Percentiles rank a stretch among this genome's conserved stretches.
These are phyloP conservation scores for Lonicera japonica DNA, from an alignment of 129 eudicot species.

Conservation along the genomic window DNA sequence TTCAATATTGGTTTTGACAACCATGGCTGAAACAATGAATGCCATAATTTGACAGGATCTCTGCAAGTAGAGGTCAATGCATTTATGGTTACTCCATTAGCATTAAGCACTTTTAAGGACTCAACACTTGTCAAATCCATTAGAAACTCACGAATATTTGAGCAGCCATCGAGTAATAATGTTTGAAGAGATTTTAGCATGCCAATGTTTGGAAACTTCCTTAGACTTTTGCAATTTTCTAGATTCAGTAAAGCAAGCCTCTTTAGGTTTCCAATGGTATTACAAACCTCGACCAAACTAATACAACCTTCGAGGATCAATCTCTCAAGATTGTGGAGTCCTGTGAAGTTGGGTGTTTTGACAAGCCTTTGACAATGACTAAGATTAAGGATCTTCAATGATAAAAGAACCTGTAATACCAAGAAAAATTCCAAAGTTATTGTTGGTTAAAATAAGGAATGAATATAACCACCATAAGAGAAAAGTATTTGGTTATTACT, in stretches of 20 bases:
- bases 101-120: no score
- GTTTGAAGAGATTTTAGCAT: constrained; percentile 9
- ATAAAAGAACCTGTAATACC: constrained; percentile 8
- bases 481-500: background rate
- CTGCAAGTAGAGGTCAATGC: no score
- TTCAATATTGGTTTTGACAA: no score
- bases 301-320: constrained; percentile 3
- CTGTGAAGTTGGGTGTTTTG: background rate
- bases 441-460: background rate
- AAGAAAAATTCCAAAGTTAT: background rate
- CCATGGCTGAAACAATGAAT: no score
- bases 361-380: background rate
- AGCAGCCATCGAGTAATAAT: constrained; percentile 9
- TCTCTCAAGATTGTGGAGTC: constrained; percentile 2
- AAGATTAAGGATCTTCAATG: constrained; percentile 15
- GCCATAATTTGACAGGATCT: no score
- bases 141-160: background rate
- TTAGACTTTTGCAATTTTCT: constrained; percentile 10
- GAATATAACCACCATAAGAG: background rate
- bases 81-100: no score
- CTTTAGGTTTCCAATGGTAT: constrained; percentile 5
- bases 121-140: no score
- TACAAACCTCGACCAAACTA: background rate
- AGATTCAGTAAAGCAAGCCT: constrained; percentile 13
- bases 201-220: constrained; percentile 11